Percentiles rank a stretch among this genome's conserved stretches.
Conservation (phyloP, 768 basidiomycete genomes). For the Tylopilus balloui region DNA sequence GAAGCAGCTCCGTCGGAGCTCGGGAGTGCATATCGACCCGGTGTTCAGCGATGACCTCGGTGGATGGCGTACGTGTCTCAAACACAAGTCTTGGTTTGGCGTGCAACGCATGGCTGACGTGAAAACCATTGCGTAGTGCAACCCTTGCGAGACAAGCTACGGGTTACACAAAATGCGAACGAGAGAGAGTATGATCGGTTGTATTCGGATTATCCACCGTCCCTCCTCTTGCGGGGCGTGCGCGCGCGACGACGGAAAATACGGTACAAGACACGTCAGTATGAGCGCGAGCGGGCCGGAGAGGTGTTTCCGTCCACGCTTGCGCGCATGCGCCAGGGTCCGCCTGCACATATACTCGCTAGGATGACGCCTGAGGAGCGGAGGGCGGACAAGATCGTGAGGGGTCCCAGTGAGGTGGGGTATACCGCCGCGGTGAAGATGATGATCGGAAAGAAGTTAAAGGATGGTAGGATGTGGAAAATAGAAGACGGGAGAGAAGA, state of each 20-base stretch:
- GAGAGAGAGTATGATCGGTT: constrained; percentile 41
- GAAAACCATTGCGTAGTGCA: constrained; percentile 28
- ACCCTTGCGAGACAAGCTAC: constrained; percentile 33
- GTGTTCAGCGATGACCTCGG: constrained; percentile 26
- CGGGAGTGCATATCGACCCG: constrained; percentile 16
- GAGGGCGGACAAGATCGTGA: constrained; percentile 45
- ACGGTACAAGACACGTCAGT: constrained; percentile 60
- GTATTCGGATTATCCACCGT: constrained; percentile 40
- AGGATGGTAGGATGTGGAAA: constrained; percentile 32
- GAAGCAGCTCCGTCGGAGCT: constrained; percentile 13
- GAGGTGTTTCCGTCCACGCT: constrained; percentile 51
- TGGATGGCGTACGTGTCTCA: constrained; percentile 22
- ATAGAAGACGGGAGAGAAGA: constrained; percentile 31
- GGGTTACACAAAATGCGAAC: constrained; percentile 33
- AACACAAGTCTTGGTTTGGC: not conserved
- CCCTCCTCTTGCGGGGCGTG: constrained; percentile 46
- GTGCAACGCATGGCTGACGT: constrained; percentile 2
- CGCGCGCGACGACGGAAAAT: constrained; percentile 58
- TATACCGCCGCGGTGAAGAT: constrained; percentile 66
- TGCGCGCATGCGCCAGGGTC: constrained; percentile 46
- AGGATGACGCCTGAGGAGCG: constrained; percentile 48
- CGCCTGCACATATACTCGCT: constrained; percentile 57
- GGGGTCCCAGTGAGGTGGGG: constrained; percentile 59
- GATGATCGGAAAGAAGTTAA: constrained; percentile 47
- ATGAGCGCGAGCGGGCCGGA: constrained; percentile 57